Conservation (phyloP, 2,329 filamentous ascomycete species). For the Colletotrichum sp. region DNA sequence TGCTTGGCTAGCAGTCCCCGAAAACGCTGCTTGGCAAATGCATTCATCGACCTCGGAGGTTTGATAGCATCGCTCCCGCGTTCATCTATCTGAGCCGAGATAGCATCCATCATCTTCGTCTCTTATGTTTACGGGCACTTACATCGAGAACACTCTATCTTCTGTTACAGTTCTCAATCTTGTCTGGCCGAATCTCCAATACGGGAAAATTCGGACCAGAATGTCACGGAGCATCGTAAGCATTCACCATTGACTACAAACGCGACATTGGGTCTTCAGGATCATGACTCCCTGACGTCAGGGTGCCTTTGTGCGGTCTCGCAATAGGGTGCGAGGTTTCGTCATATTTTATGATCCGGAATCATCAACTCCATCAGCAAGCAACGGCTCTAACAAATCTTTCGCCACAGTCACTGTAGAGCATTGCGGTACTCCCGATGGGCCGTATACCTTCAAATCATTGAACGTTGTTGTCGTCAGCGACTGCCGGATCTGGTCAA, state of each 20-base stretch:
- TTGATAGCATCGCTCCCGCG: too few species aligned
- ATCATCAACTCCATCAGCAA: background rate
- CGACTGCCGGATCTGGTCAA: background rate
- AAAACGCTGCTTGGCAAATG: too few species aligned
- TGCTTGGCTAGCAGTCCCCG: too few species aligned
- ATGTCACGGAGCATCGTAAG: background rate
- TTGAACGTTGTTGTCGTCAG: background rate
- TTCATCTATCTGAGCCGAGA: too few species aligned
- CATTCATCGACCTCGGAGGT: too few species aligned
- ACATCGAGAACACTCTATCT: too few species aligned
- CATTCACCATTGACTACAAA: background rate
- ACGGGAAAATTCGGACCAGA: background rate
- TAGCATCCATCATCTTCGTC: too few species aligned
- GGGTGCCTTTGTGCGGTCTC: too few species aligned
- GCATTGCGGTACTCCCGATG: background rate
- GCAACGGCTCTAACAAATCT: background rate
- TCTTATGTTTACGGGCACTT: too few species aligned
- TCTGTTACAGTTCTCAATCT: accelerated
- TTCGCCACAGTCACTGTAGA: background rate
- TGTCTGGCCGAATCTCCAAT: background rate
- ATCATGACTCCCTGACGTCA: background rate
- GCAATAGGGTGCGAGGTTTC: too few species aligned
- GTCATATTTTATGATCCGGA: background rate
- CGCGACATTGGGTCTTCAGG: background rate
- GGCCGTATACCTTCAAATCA: background rate